phyloP scores from a whole-genome alignment of 106 monocot genomes.

The Acorus calamus region DNA sequence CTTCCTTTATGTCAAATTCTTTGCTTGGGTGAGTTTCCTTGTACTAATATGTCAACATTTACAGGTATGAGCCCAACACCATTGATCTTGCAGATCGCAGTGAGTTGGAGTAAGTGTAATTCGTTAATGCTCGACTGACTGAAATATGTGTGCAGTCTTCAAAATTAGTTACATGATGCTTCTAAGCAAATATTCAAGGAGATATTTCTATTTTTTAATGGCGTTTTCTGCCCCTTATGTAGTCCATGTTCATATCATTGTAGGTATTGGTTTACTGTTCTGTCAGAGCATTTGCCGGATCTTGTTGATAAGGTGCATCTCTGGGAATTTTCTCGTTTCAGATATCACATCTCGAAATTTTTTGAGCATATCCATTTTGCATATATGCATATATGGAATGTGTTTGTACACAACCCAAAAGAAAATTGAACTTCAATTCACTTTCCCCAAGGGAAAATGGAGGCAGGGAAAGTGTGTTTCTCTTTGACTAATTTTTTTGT shows the following conservation, averaged over 20 bases:
- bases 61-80: constrained; percentile 98
- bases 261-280: constrained; percentile 89
- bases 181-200: neutral
- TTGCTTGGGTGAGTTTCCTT: no score
- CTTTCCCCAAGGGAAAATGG: no score
- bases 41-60: constrained; percentile 3
- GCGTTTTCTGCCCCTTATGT: neutral
- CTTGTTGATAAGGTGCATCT: constrained; percentile 86
- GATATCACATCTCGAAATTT: neutral
- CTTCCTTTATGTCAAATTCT: no score
- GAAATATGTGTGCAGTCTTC: neutral
- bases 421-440: no score
- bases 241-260: constrained; percentile 2
- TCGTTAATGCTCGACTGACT: neutral
- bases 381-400: no score
- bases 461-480: no score
- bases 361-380: neutral
- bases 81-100: constrained; percentile 78
- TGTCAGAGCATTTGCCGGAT: constrained; percentile 86
- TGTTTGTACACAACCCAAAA: no score
- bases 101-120: constrained; percentile 75
- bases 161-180: neutral
- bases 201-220: neutral
- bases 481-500: no score
- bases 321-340: neutral